Percentiles rank a stretch among this genome's conserved stretches.
These are phyloP conservation scores for Penicillium hesseltinei DNA, from an alignment of 2,329 filamentous ascomycete species.

Conservation along the genomic window DNA sequence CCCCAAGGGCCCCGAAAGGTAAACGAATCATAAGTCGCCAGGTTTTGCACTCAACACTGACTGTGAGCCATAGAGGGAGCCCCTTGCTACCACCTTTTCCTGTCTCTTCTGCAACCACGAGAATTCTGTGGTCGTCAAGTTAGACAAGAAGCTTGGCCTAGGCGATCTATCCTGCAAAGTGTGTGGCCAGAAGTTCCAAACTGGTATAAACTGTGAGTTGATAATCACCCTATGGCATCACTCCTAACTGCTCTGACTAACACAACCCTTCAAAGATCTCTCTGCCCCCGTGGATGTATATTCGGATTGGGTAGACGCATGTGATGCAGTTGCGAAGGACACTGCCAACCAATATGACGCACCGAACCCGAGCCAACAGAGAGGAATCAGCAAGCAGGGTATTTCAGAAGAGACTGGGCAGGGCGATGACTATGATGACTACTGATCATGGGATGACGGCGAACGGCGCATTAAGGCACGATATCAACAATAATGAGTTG, in stretches of 20 bases:
- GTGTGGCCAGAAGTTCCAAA: slow-evolving; percentile 92
- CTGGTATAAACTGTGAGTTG: slow-evolving; percentile 79
- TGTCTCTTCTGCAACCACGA: slow-evolving; percentile 99
- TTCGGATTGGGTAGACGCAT: slow-evolving; percentile 97
- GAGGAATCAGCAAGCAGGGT: slow-evolving; percentile 21
- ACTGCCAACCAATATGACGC: slow-evolving; percentile 43
- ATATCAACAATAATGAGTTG: slow-evolving; percentile 12
- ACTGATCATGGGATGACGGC: slow-evolving; percentile 23
- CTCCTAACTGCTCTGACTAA: not conserved
- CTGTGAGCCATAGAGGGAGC: slow-evolving; percentile 39
- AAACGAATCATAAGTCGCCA: slow-evolving; percentile 23
- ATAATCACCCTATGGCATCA: not conserved
- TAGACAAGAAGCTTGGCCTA: slow-evolving; percentile 89
- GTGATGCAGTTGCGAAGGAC: slow-evolving; percentile 68
- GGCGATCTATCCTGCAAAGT: slow-evolving; percentile 86
- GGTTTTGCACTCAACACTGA: slow-evolving; percentile 16
- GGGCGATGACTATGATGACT: slow-evolving; percentile 31
- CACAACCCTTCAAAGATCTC: slow-evolving; percentile 59
- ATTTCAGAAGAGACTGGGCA: slow-evolving; percentile 15
- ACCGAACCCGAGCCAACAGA: slow-evolving; percentile 17
- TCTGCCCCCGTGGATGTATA: slow-evolving; percentile 94
- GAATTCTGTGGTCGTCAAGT: slow-evolving; percentile 82
- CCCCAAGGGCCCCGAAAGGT: slow-evolving; percentile 82
- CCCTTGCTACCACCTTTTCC: slow-evolving; percentile 73
- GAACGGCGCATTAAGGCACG: slow-evolving; percentile 23